Conservation (phyloP, 306 rosid genomes). For the Trifolium dubium region DNA sequence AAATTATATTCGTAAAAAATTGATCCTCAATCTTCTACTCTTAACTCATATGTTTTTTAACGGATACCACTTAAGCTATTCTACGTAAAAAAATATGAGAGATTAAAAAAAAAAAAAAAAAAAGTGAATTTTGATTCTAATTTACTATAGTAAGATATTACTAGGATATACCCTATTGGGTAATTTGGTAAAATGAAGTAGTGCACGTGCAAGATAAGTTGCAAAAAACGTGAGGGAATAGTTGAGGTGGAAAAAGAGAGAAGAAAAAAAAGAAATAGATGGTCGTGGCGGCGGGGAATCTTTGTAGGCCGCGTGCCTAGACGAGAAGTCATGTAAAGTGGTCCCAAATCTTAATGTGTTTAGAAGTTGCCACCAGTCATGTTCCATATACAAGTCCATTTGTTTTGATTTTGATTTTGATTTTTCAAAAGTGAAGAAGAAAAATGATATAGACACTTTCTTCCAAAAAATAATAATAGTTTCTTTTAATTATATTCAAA, state of each 20-base stretch:
- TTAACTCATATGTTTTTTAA: too few species aligned
- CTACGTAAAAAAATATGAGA: too few species aligned
- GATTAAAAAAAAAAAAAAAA: too few species aligned
- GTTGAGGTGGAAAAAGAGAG: constrained; percentile 36
- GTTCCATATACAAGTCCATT: neutral
- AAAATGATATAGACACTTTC: neutral
- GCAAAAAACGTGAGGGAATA: constrained; percentile 74
- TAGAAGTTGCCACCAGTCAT: constrained; percentile 53
- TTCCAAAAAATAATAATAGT: neutral
- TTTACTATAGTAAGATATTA: too few species aligned
- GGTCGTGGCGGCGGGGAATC: constrained; percentile 96
- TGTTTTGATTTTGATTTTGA: too few species aligned
- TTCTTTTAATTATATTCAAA: neutral
- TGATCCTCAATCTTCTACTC: too few species aligned
- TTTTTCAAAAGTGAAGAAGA: neutral
- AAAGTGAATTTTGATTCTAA: too few species aligned
- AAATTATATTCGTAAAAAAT: too few species aligned
- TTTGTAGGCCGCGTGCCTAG: constrained; percentile 73
- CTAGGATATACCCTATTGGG: constrained; percentile 2
- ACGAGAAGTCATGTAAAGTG: constrained; percentile 52
- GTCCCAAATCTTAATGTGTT: constrained; percentile 54
- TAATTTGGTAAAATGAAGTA: neutral
- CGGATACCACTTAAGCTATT: too few species aligned
- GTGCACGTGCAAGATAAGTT: constrained; percentile 53
- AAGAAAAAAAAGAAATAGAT: constrained; percentile 6